phyloP scores from a whole-genome alignment of 2,329 filamentous ascomycete genomes.

The Ophiostoma fasciatum region DNA sequence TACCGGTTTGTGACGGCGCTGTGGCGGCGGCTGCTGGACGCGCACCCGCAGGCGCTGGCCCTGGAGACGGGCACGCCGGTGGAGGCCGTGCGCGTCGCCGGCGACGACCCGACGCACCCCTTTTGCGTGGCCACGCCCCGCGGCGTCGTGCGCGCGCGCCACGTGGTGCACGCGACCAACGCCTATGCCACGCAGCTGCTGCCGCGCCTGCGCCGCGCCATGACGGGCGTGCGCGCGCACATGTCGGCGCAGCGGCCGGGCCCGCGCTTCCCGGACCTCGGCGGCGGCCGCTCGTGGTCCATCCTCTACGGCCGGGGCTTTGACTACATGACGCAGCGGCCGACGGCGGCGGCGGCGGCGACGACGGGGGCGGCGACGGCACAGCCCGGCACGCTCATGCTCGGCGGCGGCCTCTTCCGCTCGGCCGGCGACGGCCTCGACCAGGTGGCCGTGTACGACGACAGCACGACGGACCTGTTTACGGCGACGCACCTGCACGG shows the following conservation, averaged over 20 bases:
- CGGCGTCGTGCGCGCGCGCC: slow-evolving; percentile 28
- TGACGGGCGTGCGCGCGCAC: slow-evolving; percentile 30
- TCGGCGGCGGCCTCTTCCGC: slow-evolving; percentile 36
- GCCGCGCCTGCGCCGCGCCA: slow-evolving; percentile 28
- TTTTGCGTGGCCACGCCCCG: slow-evolving; percentile 30
- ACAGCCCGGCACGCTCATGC: slow-evolving; percentile 31
- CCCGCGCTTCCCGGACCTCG: slow-evolving; percentile 16
- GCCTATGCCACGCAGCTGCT: slow-evolving; percentile 35
- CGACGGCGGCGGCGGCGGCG: slow-evolving; percentile 11
- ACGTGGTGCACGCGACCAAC: slow-evolving; percentile 46
- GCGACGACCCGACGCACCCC: slow-evolving; percentile 10
- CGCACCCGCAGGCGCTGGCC: slow-evolving; percentile 19
- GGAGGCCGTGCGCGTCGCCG: slow-evolving; percentile 14
- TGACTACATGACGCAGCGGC: slow-evolving; percentile 37
- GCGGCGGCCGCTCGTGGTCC: slow-evolving; percentile 32
- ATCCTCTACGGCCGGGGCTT: slow-evolving; percentile 30
- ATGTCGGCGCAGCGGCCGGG: slow-evolving; percentile 36
- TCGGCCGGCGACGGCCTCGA: slow-evolving; percentile 26
- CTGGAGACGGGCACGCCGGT: slow-evolving; percentile 26
- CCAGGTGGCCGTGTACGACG: slow-evolving; percentile 32
- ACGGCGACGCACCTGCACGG: slow-evolving; percentile 25
- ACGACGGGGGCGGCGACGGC: background rate
- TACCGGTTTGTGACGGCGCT: slow-evolving; percentile 32
- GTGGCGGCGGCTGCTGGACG: slow-evolving; percentile 26
- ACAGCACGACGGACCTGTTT: slow-evolving; percentile 25